Evolutionary conservation across 176 grass and related monocot genomes (phyloP).

Genomic region (Saccharum officinarum): DNA sequence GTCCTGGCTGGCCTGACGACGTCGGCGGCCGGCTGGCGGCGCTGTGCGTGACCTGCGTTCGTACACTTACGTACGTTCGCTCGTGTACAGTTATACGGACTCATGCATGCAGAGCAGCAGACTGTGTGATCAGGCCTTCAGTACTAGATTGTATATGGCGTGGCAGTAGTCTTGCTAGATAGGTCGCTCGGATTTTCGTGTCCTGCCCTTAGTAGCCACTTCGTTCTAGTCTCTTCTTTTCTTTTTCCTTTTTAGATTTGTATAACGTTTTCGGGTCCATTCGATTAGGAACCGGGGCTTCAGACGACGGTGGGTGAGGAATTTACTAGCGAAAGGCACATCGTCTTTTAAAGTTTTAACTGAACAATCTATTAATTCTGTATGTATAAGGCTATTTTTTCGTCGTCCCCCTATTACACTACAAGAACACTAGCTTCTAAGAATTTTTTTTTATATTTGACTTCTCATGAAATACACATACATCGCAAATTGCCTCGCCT

Average conservation of each 20-base stretch:
- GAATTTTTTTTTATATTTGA: no score
- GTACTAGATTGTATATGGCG: neutral
- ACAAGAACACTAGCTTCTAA: no score
- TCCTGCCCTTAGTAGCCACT: neutral
- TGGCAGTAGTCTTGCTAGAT: neutral
- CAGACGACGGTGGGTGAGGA: conserved; percentile 37
- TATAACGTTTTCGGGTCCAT: neutral
- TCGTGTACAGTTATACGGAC: neutral
- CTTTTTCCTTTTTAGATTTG: neutral
- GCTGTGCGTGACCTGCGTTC: neutral
- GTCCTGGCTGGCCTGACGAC: conserved; percentile 49
- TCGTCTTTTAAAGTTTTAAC: no score
- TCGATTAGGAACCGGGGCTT: neutral
- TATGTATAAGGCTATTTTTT: no score
- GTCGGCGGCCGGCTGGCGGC: neutral
- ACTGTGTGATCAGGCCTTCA: neutral
- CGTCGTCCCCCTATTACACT: no score
- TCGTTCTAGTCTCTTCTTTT: neutral
- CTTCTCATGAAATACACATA: no score
- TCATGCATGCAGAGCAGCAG: neutral
- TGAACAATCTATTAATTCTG: no score
- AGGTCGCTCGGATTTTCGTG: neutral
- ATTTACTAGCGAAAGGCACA: neutral
- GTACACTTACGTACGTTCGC: neutral
- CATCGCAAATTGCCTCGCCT: no score